Evolutionary conservation across 2,329 filamentous ascomycete genomes (phyloP), one percentile per base, ranked within the genome.

Genomic region (Pestalotiopsis sp.): DNA sequence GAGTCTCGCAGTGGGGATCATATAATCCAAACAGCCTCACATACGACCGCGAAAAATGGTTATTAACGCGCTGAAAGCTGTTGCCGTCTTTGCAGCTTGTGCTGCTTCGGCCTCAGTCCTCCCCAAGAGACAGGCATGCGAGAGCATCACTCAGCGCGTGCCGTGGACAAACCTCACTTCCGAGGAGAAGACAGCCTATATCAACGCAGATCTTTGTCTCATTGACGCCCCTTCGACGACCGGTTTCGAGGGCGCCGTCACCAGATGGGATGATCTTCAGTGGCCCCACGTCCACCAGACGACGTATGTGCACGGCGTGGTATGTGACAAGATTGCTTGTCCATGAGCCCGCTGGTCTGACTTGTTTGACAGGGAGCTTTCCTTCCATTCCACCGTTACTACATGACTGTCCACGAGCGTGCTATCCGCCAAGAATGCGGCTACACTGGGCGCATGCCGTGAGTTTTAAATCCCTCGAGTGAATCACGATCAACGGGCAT

Each of bases 341-440:
- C 25, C 25, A 27, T 4, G 25, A 17, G 31, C 27, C 27, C 13
- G 17, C 25, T 27, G 4, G 25, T 27, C 25, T 59, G 4, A 20
- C 25, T 13, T n/a, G 5, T 27, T 13, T 4, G 7, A 4, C 25
- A 7, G 78, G 79, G 66, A 67, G 67, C 25, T 74, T 77, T 31
- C 68, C 71, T 80, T n/a, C 77, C 78, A 0, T 81, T 79, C 74
- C 79, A 81, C 45, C 75, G 80, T 5, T 79, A 62, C 9, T 52
- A 65, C 23, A 49, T 65, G 62, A 65, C 62, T 11, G 62, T 65
- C 13, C 62, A 65, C 62, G 38, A 65, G 41, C 62, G 62, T 12
- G 13, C n/a, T 3, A 52, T 65, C 7, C 62, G 41, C 38, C 38
- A 65, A 12, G 62, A 65, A 25, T 52, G 62, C 27, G 70, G 70